Base-by-base conservation (phyloP, 371 early-diverging fungal genomes). In the Umbelopsis sp. region DNA sequence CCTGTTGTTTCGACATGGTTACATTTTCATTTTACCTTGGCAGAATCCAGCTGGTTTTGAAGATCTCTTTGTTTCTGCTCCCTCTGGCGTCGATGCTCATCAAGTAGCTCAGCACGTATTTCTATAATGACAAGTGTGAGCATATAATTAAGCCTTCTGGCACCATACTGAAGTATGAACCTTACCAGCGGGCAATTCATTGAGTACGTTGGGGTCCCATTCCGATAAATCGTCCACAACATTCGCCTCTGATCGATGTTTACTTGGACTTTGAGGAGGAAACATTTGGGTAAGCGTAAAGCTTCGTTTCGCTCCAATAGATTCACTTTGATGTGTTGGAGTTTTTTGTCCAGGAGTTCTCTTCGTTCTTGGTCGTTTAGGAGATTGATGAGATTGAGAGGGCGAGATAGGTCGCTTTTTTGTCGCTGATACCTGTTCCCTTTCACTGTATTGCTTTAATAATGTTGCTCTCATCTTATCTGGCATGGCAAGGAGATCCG, bases 401-500 rank as follows among this genome's bases (percentile, higher is more conserved):
- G 35, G 18, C 4, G 37, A 16, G n/a, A 16, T 65, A 57, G 52
- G 65, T 46, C 53, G 24, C 29, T 63, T 22, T 38, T 51, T 45
- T 6, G 20, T 52, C 20, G 44, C 32, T 11, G 12, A 0, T 20
- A n/a, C 38, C 9, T n/a, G 6, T 16, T 44, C 25, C n/a, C 51
- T 44, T 62, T 73, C n/a, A 57, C 77, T 76, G 52, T 88, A 86
- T 16, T 63, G 72, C n/a, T 74, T 63, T 29, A 86, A 52, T 0
- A 85, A 69, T 50, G 80, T 75, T 41, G 79, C 71, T 8, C 80
- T 77, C 72, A 74, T 75, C 0, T 73, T 64, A 0, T 77, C 74
- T 4, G 86, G 84, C 52, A 86, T 66, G 3, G 82, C 81, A 12
- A 81, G 63, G 4, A 87, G 71, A 1, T 76, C 75, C 0, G 38